These are phyloP conservation scores for Delonix regia DNA, from an alignment of 306 rosid genomes.

Conservation along the genomic window DNA sequence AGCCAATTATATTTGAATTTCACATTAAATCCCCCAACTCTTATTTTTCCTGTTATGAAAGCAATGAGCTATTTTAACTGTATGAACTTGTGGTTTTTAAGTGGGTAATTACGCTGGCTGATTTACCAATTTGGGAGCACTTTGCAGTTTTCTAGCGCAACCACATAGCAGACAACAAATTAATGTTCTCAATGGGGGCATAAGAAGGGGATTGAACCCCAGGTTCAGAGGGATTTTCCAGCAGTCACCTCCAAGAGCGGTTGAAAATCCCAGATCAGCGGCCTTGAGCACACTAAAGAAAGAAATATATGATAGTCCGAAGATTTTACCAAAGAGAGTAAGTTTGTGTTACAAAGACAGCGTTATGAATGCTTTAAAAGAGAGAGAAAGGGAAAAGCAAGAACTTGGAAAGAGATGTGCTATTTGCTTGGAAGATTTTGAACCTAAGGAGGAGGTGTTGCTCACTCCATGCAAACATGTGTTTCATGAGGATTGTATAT, in stretches of 20 bases:
- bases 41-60: too few species aligned
- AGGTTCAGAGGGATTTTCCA: slow-evolving; percentile 14
- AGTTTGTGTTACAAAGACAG: slow-evolving; percentile 52
- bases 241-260: slow-evolving; percentile 27
- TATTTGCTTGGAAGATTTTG: slow-evolving; percentile 84
- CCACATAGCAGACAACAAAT: slow-evolving; percentile 16
- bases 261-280: slow-evolving; percentile 34
- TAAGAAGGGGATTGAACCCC: slow-evolving; percentile 9
- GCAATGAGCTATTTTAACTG: background rate
- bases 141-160: slow-evolving; percentile 39
- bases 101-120: background rate
- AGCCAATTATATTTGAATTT: background rate
- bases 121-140: background rate
- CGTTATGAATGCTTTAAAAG: slow-evolving; percentile 6
- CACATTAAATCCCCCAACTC: background rate
- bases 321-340: slow-evolving; percentile 32
- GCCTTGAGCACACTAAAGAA: slow-evolving; percentile 52
- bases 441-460: slow-evolving; percentile 66
- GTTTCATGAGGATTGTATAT: slow-evolving; percentile 88
- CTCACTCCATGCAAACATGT: slow-evolving; percentile 83
- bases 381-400: slow-evolving; percentile 18
- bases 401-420: slow-evolving; percentile 69
- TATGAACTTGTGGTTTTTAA: background rate
- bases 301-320: slow-evolving; percentile 45
- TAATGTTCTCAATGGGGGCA: background rate